Evolutionary conservation across 176 grass and related monocot genomes (phyloP), one percentile per base, ranked within the genome.

Genomic region (Juncus effusus): DNA sequence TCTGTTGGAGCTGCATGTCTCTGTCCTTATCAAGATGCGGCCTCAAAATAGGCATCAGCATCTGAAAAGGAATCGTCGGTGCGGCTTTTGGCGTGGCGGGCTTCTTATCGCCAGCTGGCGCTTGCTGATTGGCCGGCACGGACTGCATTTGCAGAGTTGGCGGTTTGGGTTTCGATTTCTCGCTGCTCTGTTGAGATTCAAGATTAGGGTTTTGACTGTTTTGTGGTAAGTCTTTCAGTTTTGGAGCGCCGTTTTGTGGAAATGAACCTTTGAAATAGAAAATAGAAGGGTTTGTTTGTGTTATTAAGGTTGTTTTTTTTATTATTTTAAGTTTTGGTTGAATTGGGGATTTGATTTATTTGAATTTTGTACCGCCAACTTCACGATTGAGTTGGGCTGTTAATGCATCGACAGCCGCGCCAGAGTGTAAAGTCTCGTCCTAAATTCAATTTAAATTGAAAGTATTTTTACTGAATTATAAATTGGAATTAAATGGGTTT

Each of bases 351-450:
- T 15, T 6, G 40, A 28, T 40, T 56, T 1, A 54, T 69, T 12
- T 52, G 7, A 57, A 13, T 57, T 70, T 28, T 28, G 19, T 81
- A 51, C 85, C 94, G 72, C 79, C 94, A 62, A 97, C 87, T 66
- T 97, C 94, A 19, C 94, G 88, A 69, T 97, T 97, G 36, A 97
- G 83, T 54, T 74, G 88, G 5, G 88, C 94, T 2, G 88, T 92
- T 62, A 97, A 89, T 59, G 88, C 94, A 61, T 97, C 94, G 40
- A 97, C 85, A 41, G 86, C 94, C 47, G 94, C 94, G 16, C 94
- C 94, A 12, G 88, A 97, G 67, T 97, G 88, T 77, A 97, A 67
- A 56, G 77, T 86, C 88, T 97, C 94, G 8, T 97, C 94, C 94
- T 97, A 67, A 67, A 71, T 70, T 64, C 73, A 70, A n/a, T 4